Evolutionary conservation across 139 green algal species (phyloP), one percentile per base, ranked within the genome.

Genomic region (Klebsormidium nitens): DNA sequence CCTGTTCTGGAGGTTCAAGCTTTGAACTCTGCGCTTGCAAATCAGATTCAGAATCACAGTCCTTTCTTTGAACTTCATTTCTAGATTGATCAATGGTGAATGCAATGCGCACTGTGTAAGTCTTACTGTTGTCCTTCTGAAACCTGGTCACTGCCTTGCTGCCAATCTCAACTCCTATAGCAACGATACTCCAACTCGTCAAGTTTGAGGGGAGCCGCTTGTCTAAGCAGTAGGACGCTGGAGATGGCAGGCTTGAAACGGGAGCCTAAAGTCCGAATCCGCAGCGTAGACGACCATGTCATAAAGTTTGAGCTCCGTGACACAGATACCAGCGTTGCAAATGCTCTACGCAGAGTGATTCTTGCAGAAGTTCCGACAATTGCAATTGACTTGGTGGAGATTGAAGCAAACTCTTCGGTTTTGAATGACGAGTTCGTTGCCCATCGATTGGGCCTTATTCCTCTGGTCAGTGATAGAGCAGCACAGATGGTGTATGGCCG

Each of bases 371-470:
- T 99, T 26, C 93, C 95, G 32, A 99, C 95, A 2, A 90, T 99
- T 19, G 93, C 95, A 0, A 96, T 99, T 39, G 95, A 99, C 74
- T 73, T 99, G 19, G 95, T 99, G 1, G 95, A 97, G 37, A 93
- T 99, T 66, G 89, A 96, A 73, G 83, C 82, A 64, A 99, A 99
- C 84, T 95, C 91, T 0, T 95, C 91, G 0, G 90, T 96, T 36
- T 81, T 99, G 2, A 96, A 96, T 66, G 93, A 98, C 62, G 93
- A 98, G 77, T 98, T 97, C 72, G 71, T 98, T 19, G 90, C 94
- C 23, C 93, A 98, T 74, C 75, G 78, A 23, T 63, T 88, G 36
- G 82, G 93, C 1, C 82, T 98, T 2, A 84, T 98, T 3, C 93
- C 93, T 4, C 74, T 98, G 0, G 56, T 91, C 0, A 68, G 49